phyloP scores from a whole-genome alignment of 352 stramenopile species.

The Pythium coloratum region DNA sequence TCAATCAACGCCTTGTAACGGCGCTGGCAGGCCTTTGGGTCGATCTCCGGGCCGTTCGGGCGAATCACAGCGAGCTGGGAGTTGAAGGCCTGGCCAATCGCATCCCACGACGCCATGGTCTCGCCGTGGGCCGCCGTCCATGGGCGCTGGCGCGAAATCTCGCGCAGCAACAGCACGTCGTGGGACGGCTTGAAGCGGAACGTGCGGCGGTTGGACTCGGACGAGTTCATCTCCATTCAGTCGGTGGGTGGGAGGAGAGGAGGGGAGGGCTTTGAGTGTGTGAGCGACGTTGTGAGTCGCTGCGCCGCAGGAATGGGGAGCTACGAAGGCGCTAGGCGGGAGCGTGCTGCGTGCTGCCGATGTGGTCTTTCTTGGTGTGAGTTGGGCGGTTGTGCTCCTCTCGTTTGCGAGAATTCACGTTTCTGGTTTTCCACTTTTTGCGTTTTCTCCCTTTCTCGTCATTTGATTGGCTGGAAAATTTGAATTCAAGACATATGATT shows the following conservation, averaged over 20 bases:
- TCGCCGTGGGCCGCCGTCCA: slow-evolving; percentile 26
- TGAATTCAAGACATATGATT: slow-evolving; percentile 7
- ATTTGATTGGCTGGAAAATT: slow-evolving; percentile 17
- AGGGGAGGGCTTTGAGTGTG: not conserved
- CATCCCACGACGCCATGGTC: slow-evolving; percentile 24
- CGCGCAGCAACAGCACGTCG: slow-evolving; percentile 23
- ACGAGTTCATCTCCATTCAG: slow-evolving; percentile 10
- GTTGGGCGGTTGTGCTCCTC: slow-evolving; percentile 10
- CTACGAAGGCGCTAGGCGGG: not conserved
- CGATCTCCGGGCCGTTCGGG: slow-evolving; percentile 18
- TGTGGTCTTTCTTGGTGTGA: not conserved
- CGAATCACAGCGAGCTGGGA: slow-evolving; percentile 22
- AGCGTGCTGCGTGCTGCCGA: not conserved
- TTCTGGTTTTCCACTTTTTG: slow-evolving; percentile 26
- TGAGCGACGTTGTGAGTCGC: not conserved
- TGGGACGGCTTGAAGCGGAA: slow-evolving; percentile 29
- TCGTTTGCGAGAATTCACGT: slow-evolving; percentile 20
- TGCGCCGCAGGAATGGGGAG: not conserved
- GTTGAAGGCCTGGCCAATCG: slow-evolving; percentile 27
- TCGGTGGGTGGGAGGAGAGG: not conserved
- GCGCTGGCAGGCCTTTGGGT: slow-evolving; percentile 26
- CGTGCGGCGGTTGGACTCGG: slow-evolving; percentile 21
- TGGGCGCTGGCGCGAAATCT: slow-evolving; percentile 21
- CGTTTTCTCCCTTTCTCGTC: slow-evolving; percentile 16
- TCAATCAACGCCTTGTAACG: slow-evolving; percentile 27